phyloP scores from a whole-genome alignment of 495 filamentous ascomycete species.

The Thermothielavioides terrestris region DNA sequence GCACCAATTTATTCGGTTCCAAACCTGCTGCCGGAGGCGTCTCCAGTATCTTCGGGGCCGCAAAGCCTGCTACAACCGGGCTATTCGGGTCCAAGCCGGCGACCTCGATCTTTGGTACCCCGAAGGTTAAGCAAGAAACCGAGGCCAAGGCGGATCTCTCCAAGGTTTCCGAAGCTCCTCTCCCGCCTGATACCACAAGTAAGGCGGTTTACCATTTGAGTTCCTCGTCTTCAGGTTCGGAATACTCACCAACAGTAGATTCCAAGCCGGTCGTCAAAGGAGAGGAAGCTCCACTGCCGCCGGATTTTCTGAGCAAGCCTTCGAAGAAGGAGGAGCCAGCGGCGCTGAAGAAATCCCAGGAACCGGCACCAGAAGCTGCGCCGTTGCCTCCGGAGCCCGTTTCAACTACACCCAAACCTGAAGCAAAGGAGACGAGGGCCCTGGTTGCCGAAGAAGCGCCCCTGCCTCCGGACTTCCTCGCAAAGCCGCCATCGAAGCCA shows the following conservation, averaged over 20 bases:
- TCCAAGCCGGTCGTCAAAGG: conserved; percentile 19
- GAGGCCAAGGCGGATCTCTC: conserved; percentile 26
- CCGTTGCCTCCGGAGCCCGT: conserved; percentile 13
- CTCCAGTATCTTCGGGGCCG: conserved; percentile 17
- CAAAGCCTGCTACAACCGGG: conserved; percentile 11
- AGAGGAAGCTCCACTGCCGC: conserved; percentile 34
- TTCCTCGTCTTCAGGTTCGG: conserved; percentile 53
- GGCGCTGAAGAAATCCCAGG: too few relatives aligned
- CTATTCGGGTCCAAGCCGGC: conserved; percentile 6
- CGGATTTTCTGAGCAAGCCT: conserved; percentile 22
- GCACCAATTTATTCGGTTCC: conserved; percentile 19
- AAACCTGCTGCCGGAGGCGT: conserved; percentile 12
- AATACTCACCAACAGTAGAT: conserved; percentile 31
- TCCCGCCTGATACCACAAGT: conserved; percentile 72
- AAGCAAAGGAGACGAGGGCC: conserved; percentile 2
- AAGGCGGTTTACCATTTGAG: conserved; percentile 55
- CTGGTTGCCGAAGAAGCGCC: conserved; percentile 9
- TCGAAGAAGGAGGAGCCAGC: too few relatives aligned
- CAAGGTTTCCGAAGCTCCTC: conserved; percentile 45
- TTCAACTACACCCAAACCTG: conserved; percentile 8
- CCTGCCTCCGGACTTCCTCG: conserved; percentile 19
- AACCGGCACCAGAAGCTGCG: conserved; percentile 3
- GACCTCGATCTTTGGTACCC: conserved; percentile 16
- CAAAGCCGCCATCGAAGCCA: conserved; percentile 20
- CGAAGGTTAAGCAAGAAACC: conserved; percentile 32